A percentile compares a stretch with the other conserved stretches of the same genome.
Conservation (phyloP, 2,329 filamentous ascomycete genomes). For the Cladophialophora chaetospira region DNA sequence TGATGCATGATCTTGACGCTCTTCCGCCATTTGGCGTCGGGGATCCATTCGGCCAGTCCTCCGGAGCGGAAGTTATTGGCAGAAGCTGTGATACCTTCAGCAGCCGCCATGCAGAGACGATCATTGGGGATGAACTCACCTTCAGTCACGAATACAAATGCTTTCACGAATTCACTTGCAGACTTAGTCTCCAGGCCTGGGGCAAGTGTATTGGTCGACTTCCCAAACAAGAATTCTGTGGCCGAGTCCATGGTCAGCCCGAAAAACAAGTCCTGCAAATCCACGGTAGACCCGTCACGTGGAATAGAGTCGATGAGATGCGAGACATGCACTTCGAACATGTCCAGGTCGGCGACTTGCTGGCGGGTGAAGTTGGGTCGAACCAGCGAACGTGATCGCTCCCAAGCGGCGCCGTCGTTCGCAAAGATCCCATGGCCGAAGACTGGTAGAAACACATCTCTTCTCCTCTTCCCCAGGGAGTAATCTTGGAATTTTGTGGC, state of each 20-base stretch:
- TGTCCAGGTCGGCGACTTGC: slow-evolving; percentile 56
- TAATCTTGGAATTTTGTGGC: slow-evolving; percentile 28
- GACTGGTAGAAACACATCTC: slow-evolving; percentile 25
- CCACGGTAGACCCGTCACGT: slow-evolving; percentile 55
- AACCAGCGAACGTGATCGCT: slow-evolving; percentile 45
- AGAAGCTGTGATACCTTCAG: slow-evolving; percentile 9
- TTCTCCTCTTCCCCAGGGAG: slow-evolving; percentile 51
- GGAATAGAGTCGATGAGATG: slow-evolving; percentile 63
- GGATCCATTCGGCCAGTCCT: slow-evolving; percentile 24
- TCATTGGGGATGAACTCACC: slow-evolving; percentile 12
- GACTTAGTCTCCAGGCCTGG: slow-evolving; percentile 28
- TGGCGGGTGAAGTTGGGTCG: slow-evolving; percentile 56
- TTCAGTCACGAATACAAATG: slow-evolving; percentile 28
- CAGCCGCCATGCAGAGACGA: too few relatives aligned
- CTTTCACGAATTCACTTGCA: slow-evolving; percentile 28
- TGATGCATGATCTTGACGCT: slow-evolving; percentile 30
- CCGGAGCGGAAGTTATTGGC: slow-evolving; percentile 24
- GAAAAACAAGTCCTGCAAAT: slow-evolving; percentile 64
- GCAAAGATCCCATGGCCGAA: slow-evolving; percentile 47
- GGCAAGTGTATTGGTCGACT: slow-evolving; percentile 43
- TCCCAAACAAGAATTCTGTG: slow-evolving; percentile 68
- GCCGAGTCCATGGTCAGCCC: slow-evolving; percentile 67
- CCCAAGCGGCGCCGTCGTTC: slow-evolving; percentile 52
- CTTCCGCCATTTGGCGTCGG: slow-evolving; percentile 24
- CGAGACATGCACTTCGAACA: slow-evolving; percentile 63